phyloP scores from a whole-genome alignment of 208 protist genomes.

The Willaertia magna region DNA sequence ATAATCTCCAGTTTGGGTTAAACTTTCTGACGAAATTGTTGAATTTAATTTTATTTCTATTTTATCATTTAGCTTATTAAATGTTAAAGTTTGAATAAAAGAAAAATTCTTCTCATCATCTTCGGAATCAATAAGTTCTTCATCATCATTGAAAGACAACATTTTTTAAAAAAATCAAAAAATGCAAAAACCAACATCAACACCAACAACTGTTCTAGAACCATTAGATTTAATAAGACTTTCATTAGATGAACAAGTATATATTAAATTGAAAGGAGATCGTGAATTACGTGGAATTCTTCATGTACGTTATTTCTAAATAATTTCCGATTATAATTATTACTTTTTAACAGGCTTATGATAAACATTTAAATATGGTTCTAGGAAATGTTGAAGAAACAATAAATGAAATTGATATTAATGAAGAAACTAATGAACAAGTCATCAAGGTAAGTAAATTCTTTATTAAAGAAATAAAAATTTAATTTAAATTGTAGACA shows the following conservation, averaged over 20 bases:
- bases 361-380: slow-evolving; percentile 28
- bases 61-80: too few relatives aligned
- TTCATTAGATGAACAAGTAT: slow-evolving; percentile 14
- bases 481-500: neutral
- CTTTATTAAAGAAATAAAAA: neutral
- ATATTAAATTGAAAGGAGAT: slow-evolving; percentile 23
- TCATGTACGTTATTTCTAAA: slow-evolving; percentile 12
- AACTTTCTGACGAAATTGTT: too few relatives aligned
- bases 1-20: too few relatives aligned
- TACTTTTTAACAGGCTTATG: slow-evolving; percentile 14
- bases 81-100: too few relatives aligned
- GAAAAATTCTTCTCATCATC: too few relatives aligned
- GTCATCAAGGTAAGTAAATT: neutral
- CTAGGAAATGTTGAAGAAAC: slow-evolving; percentile 27
- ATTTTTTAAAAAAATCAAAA: too few relatives aligned
- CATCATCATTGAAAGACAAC: too few relatives aligned
- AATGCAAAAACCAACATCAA: neutral
- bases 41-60: too few relatives aligned
- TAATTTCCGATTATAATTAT: neutral
- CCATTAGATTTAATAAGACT: slow-evolving; percentile 22
- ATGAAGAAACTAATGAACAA: slow-evolving; percentile 21
- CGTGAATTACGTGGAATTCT: slow-evolving; percentile 24
- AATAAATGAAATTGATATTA: slow-evolving; percentile 17
- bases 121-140: too few relatives aligned
- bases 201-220: neutral